Percentiles rank a stretch among this genome's conserved stretches.
phyloP scores from a whole-genome alignment of 331 rosid genomes.

The Malus hybrid region DNA sequence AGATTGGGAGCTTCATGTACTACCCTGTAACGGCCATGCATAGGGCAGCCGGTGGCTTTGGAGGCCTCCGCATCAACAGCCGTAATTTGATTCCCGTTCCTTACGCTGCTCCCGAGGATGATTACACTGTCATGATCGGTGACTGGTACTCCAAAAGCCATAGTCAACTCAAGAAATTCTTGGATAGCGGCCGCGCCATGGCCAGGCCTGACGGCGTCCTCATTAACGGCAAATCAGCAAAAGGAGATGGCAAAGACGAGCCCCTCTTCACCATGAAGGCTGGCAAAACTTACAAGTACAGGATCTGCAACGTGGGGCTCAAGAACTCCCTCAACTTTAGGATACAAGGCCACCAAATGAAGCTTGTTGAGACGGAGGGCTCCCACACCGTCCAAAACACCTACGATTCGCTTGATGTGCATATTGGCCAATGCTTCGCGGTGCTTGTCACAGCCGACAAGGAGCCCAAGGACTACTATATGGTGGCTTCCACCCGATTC shows the following conservation, averaged over 20 bases:
- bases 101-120: slow-evolving; percentile 54
- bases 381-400: slow-evolving; percentile 56
- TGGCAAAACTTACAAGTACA: slow-evolving; percentile 56
- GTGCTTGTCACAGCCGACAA: slow-evolving; percentile 52
- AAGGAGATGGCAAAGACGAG: slow-evolving; percentile 43
- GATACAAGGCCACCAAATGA: slow-evolving; percentile 56
- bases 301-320: slow-evolving; percentile 55
- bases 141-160: slow-evolving; percentile 65
- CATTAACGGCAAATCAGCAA: slow-evolving; percentile 48
- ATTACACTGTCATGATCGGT: slow-evolving; percentile 51
- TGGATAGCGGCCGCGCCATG: slow-evolving; percentile 48
- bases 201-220: slow-evolving; percentile 56
- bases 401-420: slow-evolving; percentile 63
- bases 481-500: slow-evolving; percentile 71
- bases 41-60: slow-evolving; percentile 52
- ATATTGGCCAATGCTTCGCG: slow-evolving; percentile 56
- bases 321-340: slow-evolving; percentile 54
- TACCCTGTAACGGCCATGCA: slow-evolving; percentile 49
- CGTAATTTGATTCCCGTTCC: slow-evolving; percentile 70
- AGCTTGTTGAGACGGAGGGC: slow-evolving; percentile 64
- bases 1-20: slow-evolving; percentile 63
- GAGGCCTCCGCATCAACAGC: slow-evolving; percentile 57
- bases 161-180: slow-evolving; percentile 16
- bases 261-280: slow-evolving; percentile 57
- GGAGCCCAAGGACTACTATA: slow-evolving; percentile 49